These are phyloP conservation scores for Aspergillus asperescens DNA, from an alignment of 495 filamentous ascomycete species.

Conservation along the genomic window DNA sequence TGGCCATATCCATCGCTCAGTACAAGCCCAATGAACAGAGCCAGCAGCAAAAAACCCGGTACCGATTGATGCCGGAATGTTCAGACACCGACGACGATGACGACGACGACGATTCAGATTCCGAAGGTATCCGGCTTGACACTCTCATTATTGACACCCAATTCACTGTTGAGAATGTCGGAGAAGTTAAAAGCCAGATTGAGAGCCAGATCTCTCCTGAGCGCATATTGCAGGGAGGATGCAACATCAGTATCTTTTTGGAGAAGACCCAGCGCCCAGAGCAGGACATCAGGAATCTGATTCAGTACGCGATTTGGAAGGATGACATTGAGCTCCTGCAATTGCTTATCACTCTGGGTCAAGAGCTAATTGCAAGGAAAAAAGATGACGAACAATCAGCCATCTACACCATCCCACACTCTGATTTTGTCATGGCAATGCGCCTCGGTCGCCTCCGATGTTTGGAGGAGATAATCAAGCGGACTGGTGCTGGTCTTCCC, in stretches of 20 bases:
- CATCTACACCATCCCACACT: slow-evolving; percentile 17
- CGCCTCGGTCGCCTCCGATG: slow-evolving; percentile 37
- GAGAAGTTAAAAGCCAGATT: slow-evolving; percentile 56
- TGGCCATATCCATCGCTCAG: slow-evolving; percentile 63
- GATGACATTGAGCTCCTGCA: slow-evolving; percentile 28
- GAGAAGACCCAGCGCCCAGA: slow-evolving; percentile 16
- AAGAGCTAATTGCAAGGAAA: slow-evolving; percentile 21
- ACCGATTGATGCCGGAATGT: slow-evolving; percentile 39
- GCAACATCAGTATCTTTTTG: slow-evolving; percentile 26
- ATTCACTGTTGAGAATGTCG: slow-evolving; percentile 68
- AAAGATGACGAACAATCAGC: slow-evolving; percentile 16
- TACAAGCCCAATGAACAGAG: slow-evolving; percentile 48
- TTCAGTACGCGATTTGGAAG: slow-evolving; percentile 17
- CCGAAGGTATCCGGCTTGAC: slow-evolving; percentile 40
- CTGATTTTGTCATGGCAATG: slow-evolving; percentile 39
- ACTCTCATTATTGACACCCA: slow-evolving; percentile 49
- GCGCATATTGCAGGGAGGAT: slow-evolving; percentile 34
- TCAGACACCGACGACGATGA: slow-evolving; percentile 38
- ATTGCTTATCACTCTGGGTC: slow-evolving; percentile 41
- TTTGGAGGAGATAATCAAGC: slow-evolving; percentile 46
- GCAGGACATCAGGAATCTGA: background rate
- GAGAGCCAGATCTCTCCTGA: slow-evolving; percentile 53
- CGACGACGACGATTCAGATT: slow-evolving; percentile 27
- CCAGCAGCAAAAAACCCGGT: slow-evolving; percentile 40
- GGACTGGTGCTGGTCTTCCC: slow-evolving; percentile 58